Evolutionary conservation across 1,284 basidiomycete species (phyloP).

Genomic region (Ceratobasidium theobromae): DNA sequence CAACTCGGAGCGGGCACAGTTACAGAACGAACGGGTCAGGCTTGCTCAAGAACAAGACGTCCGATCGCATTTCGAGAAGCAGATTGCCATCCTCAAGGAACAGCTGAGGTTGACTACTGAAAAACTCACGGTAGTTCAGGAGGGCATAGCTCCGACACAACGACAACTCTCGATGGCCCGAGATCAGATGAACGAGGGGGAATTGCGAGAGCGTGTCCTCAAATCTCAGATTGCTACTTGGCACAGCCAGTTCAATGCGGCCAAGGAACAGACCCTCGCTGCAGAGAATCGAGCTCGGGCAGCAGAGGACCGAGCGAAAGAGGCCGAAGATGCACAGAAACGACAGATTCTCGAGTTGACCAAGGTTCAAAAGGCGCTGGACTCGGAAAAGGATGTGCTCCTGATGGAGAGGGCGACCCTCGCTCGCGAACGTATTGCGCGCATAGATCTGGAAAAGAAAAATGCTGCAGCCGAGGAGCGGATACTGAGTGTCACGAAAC

Average conservation of each 20-base stretch:
- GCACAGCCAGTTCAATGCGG: background rate
- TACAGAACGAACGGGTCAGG: background rate
- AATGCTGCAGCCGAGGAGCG: background rate
- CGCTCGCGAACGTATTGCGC: constrained; percentile 4
- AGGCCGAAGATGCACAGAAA: background rate
- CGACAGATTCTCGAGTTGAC: background rate
- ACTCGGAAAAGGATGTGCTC: constrained; percentile 1
- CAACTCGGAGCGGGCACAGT: background rate
- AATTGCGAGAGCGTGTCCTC: background rate
- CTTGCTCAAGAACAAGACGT: background rate
- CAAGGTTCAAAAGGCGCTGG: background rate
- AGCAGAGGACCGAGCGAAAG: background rate
- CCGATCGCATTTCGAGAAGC: constrained; percentile 1
- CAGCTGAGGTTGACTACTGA: background rate
- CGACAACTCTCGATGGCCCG: background rate
- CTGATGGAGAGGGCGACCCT: constrained; percentile 2
- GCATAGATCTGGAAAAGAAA: constrained; percentile 12
- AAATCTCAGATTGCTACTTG: background rate
- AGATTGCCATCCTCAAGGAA: background rate
- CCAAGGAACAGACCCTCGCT: background rate
- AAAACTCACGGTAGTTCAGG: background rate
- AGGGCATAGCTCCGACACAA: background rate
- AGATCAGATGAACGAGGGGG: background rate
- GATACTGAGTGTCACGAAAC: background rate
- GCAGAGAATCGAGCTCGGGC: background rate